Conservation (phyloP, 2,329 filamentous ascomycete genomes). For the Venturia effusa region DNA sequence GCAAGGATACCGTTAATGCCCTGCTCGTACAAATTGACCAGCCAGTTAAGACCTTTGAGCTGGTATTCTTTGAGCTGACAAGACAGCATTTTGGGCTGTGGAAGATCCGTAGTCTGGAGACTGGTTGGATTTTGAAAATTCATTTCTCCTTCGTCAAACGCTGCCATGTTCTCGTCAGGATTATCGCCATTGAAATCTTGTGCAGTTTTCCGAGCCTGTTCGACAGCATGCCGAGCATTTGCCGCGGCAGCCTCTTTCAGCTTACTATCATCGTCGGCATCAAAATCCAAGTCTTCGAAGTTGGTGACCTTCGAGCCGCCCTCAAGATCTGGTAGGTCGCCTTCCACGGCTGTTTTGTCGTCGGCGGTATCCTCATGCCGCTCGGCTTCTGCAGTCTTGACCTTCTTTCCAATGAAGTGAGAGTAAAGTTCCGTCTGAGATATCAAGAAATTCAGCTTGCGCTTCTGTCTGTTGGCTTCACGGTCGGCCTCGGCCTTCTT, state of each 20-base stretch:
- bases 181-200: slow-evolving; percentile 64
- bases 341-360: slow-evolving; percentile 26
- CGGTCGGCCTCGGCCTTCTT: slow-evolving; percentile 95
- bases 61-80: slow-evolving; percentile 97
- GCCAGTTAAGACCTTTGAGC: slow-evolving; percentile 97
- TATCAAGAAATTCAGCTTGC: slow-evolving; percentile 98
- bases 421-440: slow-evolving; percentile 98
- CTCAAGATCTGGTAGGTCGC: not conserved
- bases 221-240: slow-evolving; percentile 91
- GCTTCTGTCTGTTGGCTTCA: slow-evolving; percentile 92
- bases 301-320: slow-evolving; percentile 66
- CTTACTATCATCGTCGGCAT: slow-evolving; percentile 79
- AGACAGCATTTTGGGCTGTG: slow-evolving; percentile 86
- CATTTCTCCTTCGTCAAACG: slow-evolving; percentile 92
- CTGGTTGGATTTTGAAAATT: slow-evolving; percentile 99
- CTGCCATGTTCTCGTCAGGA: slow-evolving; percentile 43
- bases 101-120: slow-evolving; percentile 84
- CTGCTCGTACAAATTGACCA: slow-evolving; percentile 77
- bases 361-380: slow-evolving; percentile 65
- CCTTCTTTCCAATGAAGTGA: slow-evolving; percentile 98
- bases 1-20: slow-evolving; percentile 17
- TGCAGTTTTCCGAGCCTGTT: slow-evolving; percentile 87
- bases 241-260: slow-evolving; percentile 79
- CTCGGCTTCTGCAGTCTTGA: slow-evolving; percentile 94
- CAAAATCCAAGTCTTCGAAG: slow-evolving; percentile 91